Evolutionary conservation across 257 asterid genomes (phyloP).

Genomic region (Nicotiana attenuata): DNA sequence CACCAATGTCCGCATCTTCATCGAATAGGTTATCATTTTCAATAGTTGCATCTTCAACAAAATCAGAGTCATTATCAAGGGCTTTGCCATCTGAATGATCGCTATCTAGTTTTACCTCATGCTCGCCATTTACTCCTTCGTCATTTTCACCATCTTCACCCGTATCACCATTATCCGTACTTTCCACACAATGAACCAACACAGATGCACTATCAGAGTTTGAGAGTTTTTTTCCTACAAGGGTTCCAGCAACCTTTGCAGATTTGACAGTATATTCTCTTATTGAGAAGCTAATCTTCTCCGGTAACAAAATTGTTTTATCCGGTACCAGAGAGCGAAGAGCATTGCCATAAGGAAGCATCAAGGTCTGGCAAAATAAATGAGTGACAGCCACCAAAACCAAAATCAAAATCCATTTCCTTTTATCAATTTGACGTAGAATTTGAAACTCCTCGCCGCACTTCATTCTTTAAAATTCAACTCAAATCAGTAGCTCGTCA

Average conservation of each 20-base stretch:
- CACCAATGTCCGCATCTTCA: conserved; percentile 28
- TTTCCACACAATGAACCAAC: conserved; percentile 27
- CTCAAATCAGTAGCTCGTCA: conserved; percentile 7
- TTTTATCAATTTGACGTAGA: conserved; percentile 46
- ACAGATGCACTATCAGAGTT: conserved; percentile 25
- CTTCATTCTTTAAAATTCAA: conserved; percentile 33
- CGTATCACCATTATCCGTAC: neutral
- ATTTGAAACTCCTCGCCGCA: conserved; percentile 27
- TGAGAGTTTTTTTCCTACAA: conserved; percentile 11
- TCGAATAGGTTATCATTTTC: conserved; percentile 35
- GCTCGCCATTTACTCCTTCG: conserved; percentile 15
- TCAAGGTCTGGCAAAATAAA: conserved; percentile 63
- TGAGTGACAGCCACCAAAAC: conserved; percentile 68
- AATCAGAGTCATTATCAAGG: conserved; percentile 46
- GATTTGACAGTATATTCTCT: conserved; percentile 18
- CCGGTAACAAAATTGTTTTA: conserved; percentile 8
- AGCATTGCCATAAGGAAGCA: conserved; percentile 72
- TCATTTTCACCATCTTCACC: conserved; percentile 14
- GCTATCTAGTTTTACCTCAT: conserved; percentile 16
- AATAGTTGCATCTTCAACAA: conserved; percentile 59
- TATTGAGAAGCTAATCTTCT: conserved; percentile 16
- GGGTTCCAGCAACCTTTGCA: conserved; percentile 16
- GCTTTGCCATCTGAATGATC: conserved; percentile 24
- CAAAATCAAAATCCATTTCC: conserved; percentile 71
- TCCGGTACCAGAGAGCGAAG: conserved; percentile 50